These are phyloP conservation scores for Hypoxylon intermedium DNA, from an alignment of 495 filamentous ascomycete species.

Conservation along the genomic window DNA sequence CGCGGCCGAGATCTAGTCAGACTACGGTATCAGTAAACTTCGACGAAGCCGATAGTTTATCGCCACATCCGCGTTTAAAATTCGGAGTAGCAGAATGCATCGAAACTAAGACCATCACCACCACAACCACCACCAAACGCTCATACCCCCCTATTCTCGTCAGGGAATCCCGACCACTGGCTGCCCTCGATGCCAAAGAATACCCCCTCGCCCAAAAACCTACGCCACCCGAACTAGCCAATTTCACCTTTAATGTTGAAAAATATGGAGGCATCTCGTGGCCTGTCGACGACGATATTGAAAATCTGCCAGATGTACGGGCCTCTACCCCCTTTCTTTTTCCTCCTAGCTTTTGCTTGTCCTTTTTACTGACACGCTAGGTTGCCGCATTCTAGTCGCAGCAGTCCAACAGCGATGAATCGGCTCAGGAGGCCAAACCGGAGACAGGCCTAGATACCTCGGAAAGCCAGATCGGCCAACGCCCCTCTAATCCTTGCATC, in stretches of 20 bases:
- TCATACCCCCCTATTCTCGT: conserved; percentile 84
- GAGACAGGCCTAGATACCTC: conserved; percentile 46
- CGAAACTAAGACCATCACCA: conserved; percentile 78
- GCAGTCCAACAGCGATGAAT: conserved; percentile 45
- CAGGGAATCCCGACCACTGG: conserved; percentile 73
- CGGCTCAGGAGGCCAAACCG: conserved; percentile 41
- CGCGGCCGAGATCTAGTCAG: conserved; percentile 53
- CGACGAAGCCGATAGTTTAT: conserved; percentile 50
- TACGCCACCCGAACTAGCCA: conserved; percentile 77
- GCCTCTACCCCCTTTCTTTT: conserved; percentile 10
- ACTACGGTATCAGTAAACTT: conserved; percentile 55
- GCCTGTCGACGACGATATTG: conserved; percentile 69
- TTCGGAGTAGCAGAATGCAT: conserved; percentile 63
- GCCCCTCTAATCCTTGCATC: conserved; percentile 26
- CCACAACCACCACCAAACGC: conserved; percentile 92
- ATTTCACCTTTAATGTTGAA: conserved; percentile 72
- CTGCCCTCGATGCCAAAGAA: conserved; percentile 81
- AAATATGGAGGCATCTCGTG: conserved; percentile 64
- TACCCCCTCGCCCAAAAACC: conserved; percentile 86
- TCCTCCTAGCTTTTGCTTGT: conserved; percentile 6
- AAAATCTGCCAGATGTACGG: conserved; percentile 60
- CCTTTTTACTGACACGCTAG: conserved; percentile 15
- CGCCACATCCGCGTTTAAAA: conserved; percentile 48
- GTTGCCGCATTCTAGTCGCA: conserved; percentile 41
- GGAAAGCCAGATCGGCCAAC: conserved; percentile 30